A percentile compares a stretch with the other conserved stretches of the same genome.
Conservation (phyloP, 2,329 filamentous ascomycete species). For the Clarireedia paspali region DNA sequence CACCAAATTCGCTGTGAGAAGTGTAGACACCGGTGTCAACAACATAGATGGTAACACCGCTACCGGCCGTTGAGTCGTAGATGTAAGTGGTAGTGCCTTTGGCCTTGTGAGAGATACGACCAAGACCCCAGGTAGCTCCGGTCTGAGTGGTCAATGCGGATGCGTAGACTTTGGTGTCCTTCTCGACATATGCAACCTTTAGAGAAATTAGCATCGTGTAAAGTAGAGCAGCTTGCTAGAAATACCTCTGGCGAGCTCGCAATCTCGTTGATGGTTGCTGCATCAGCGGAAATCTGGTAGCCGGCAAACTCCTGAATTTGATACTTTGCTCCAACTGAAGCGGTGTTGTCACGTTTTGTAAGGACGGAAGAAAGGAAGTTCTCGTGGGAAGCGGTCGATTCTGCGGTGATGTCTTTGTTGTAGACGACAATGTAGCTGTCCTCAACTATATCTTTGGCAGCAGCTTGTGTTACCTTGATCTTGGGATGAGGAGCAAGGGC, state of each 20-base stretch:
- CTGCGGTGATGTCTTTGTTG: slow-evolving; percentile 44
- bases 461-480: slow-evolving; percentile 36
- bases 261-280: slow-evolving; percentile 23
- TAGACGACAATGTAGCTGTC: slow-evolving; percentile 60
- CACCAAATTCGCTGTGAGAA: slow-evolving; percentile 31
- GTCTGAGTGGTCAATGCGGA: slow-evolving; percentile 23
- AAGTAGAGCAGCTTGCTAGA: no score
- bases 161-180: slow-evolving; percentile 26
- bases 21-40: slow-evolving; percentile 32
- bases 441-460: slow-evolving; percentile 41
- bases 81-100: slow-evolving; percentile 24
- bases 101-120: slow-evolving; percentile 26
- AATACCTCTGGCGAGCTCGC: slow-evolving; percentile 24
- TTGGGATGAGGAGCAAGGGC: slow-evolving; percentile 3
- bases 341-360: slow-evolving; percentile 46
- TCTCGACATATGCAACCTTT: slow-evolving; percentile 27
- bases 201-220: background rate
- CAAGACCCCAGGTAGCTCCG: slow-evolving; percentile 28
- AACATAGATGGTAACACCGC: slow-evolving; percentile 30
- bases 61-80: slow-evolving; percentile 29
- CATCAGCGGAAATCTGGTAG: slow-evolving; percentile 23
- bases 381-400: slow-evolving; percentile 43
- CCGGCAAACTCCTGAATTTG: slow-evolving; percentile 22
- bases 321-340: slow-evolving; percentile 23
- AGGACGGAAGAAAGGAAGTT: slow-evolving; percentile 40